A percentile compares a stretch with the other conserved stretches of the same genome.
Evolutionary conservation across 2,329 filamentous ascomycete genomes (phyloP).

Genomic region (Trichoderma citrinoviride): DNA sequence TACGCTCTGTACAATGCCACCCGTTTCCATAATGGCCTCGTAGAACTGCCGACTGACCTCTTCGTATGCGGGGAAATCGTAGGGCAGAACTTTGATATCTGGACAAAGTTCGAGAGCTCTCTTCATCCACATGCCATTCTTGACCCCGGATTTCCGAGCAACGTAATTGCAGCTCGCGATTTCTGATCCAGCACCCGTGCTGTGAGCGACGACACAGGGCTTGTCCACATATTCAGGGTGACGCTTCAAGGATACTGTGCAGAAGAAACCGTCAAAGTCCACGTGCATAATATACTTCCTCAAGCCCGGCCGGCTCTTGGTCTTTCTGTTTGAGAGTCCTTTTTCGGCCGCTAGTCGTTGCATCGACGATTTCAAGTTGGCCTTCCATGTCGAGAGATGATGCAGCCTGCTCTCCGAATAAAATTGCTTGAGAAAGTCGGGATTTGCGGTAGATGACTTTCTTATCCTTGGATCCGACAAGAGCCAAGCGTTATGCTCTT

Average conservation of each 20-base stretch:
- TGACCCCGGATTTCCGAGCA: constrained; percentile 80
- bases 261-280: constrained; percentile 98
- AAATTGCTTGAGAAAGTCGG: constrained; percentile 89
- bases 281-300: constrained; percentile 89
- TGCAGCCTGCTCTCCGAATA: constrained; percentile 94
- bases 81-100: constrained; percentile 83
- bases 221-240: constrained; percentile 73
- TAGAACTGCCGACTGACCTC: constrained; percentile 88
- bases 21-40: constrained; percentile 72
- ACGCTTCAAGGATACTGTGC: constrained; percentile 79
- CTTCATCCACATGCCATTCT: constrained; percentile 99
- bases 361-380: constrained; percentile 84
- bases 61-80: constrained; percentile 94
- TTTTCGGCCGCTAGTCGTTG: constrained; percentile 77
- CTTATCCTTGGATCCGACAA: constrained; percentile 80
- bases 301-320: constrained; percentile 57
- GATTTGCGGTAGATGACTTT: constrained; percentile 88
- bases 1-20: constrained; percentile 87
- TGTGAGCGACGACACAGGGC: constrained; percentile 86
- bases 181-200: constrained; percentile 79
- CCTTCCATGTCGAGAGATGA: constrained; percentile 95
- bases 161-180: constrained; percentile 98
- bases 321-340: constrained; percentile 41
- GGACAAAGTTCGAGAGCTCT: constrained; percentile 78
- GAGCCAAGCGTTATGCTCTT: constrained; percentile 86